A percentile compares a stretch with the other conserved stretches of the same genome.
phyloP scores from a whole-genome alignment of 176 grass and related monocot genomes.

The Raddia guianensis region DNA sequence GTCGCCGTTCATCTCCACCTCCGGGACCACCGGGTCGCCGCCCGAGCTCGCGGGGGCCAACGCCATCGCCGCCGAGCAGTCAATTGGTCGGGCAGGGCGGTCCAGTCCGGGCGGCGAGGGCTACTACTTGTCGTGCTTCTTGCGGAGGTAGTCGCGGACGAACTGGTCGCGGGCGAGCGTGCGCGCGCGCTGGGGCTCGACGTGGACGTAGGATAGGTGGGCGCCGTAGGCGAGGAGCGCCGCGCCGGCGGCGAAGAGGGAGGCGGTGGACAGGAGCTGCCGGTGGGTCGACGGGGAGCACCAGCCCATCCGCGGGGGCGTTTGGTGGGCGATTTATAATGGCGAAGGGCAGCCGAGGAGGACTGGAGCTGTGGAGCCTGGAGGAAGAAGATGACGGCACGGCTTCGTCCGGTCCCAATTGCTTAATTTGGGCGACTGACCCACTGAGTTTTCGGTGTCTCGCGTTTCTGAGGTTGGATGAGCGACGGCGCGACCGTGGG shows the following conservation, averaged over 20 bases:
- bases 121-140: constrained; percentile 59
- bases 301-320: constrained; percentile 49
- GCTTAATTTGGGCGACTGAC: too few species aligned
- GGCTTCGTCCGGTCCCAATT: not conserved
- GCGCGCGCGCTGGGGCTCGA: constrained; percentile 67
- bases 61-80: constrained; percentile 43
- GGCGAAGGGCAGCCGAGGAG: not conserved
- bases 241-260: constrained; percentile 37
- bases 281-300: constrained; percentile 66
- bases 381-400: not conserved
- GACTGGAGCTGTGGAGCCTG: not conserved
- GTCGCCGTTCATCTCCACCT: constrained; percentile 81
- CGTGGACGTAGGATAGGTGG: constrained; percentile 59
- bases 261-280: constrained; percentile 54
- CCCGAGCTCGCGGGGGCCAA: constrained; percentile 50
- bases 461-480: too few species aligned
- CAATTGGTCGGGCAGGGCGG: not conserved
- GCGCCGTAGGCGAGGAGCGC: constrained; percentile 61
- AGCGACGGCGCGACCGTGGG: too few species aligned
- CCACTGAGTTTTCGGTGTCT: too few species aligned
- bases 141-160: constrained; percentile 53
- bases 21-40: constrained; percentile 56
- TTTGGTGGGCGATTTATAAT: constrained; percentile 30
- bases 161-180: constrained; percentile 72
- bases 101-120: not conserved